Evolutionary conservation across 257 asterid genomes (phyloP), one percentile per base, ranked within the genome.

Genomic region (Salvia rosmarinus): DNA sequence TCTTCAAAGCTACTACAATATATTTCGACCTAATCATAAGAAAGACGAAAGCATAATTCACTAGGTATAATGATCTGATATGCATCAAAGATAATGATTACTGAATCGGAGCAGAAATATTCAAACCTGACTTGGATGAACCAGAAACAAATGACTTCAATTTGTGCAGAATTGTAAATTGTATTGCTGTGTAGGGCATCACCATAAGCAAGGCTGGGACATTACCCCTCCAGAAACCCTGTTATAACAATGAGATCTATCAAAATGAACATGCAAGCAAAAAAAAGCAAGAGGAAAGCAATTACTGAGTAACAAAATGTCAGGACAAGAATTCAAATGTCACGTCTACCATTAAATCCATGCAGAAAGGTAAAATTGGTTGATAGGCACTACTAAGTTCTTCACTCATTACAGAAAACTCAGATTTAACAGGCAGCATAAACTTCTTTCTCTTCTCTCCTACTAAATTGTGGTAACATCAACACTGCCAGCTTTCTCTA

Each of bases 191-290:
- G 73, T 93, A 93, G 19, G 97, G 97, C 98, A 90, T 89, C 75
- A 87, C 96, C 98, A 93, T 93, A 72, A 93, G 90, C 77, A 93
- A 79, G 64, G 97, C 98, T 4, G 97, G 98, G 32, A 93, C 96
- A 42, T 93, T 93, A 55, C 98, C 98, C 78, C 98, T 86, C 98
- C 98, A 93, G 79, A 90, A 93, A 4, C 97, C 97, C 98, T 94
- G 80, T 55, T 13, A 16, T 49, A 69, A 79, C 40, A 1, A 69
- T 46, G 23, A 39, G 52, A 75, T 9, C 55, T 51, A 76, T 54
- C 8, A 32, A 25, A 43, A 58, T 43, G 34, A 43, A 37, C 7
- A 70, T 10, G 74, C 46, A 54, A 61, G n/a, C n/a, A 50, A 32
- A 16, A 32, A 37, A 42, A 19, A 34, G 37, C 12, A 19, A 9